Evolutionary conservation across 768 basidiomycete genomes (phyloP).

Genomic region (Agaricus subrufescens): DNA sequence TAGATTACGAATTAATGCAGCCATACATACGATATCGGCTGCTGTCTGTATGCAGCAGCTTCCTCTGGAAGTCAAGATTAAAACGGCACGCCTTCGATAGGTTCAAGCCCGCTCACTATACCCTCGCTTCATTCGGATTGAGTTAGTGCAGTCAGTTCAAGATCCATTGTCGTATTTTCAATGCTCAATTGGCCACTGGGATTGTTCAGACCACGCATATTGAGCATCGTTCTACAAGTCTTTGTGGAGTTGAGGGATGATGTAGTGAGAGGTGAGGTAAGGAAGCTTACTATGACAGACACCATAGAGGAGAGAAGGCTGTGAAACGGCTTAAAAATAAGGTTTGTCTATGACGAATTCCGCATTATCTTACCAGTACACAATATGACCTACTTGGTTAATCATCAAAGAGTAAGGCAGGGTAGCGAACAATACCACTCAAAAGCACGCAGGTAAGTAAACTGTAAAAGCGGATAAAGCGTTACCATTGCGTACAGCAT

Average conservation of each 20-base stretch:
- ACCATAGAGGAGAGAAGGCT: neutral
- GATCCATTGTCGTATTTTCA: no score
- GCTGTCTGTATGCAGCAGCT: no score
- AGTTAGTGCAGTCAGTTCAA: no score
- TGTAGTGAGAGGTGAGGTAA: neutral
- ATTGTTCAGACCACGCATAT: neutral
- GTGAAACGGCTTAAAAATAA: neutral
- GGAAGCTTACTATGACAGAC: neutral
- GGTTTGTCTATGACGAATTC: no score
- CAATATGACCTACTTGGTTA: neutral
- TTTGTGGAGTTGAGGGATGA: neutral
- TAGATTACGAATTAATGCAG: no score
- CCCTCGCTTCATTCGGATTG: no score
- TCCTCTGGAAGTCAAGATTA: no score
- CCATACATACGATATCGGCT: no score
- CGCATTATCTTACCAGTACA: neutral
- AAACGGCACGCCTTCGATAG: no score
- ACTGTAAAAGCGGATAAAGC: neutral
- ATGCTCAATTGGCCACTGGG: no score
- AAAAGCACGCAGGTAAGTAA: neutral
- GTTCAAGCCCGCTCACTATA: no score
- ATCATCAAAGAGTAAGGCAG: neutral
- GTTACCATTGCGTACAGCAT: neutral
- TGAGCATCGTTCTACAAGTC: conserved; percentile 1
- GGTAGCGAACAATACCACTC: neutral